Percentiles rank a stretch among this genome's conserved stretches.
Conservation (phyloP, 106 monocot species). For the Dioscorea dumetorum region DNA sequence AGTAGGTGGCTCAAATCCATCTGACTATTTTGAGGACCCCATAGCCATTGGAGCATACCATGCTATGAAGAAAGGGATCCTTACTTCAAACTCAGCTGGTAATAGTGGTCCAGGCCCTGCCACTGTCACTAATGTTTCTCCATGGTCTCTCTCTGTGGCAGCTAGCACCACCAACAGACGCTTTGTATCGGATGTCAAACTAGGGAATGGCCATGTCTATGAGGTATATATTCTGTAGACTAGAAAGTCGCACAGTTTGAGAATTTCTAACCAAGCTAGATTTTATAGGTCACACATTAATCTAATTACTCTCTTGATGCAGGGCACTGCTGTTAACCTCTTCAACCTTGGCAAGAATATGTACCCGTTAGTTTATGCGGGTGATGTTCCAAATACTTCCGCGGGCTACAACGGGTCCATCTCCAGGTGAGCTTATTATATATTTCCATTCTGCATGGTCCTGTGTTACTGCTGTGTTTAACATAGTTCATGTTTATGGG, state of each 20-base stretch:
- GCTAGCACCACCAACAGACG: neutral
- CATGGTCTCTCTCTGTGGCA: conserved; percentile 1
- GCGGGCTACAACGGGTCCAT: neutral
- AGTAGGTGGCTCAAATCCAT: neutral
- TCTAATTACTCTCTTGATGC: neutral
- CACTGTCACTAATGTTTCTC: conserved; percentile 1
- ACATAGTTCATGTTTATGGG: neutral
- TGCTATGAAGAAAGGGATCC: conserved; percentile 5
- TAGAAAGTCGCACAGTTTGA: neutral
- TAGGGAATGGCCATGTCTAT: neutral
- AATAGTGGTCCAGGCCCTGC: neutral
- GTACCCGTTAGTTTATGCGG: neutral
- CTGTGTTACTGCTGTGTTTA: neutral
- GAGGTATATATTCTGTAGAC: no score
- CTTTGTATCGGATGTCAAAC: conserved; percentile 1
- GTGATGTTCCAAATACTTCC: neutral
- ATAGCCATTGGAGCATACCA: neutral
- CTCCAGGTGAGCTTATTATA: neutral
- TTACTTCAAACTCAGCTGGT: conserved; percentile 1
- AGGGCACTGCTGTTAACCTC: neutral
- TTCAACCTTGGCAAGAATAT: neutral
- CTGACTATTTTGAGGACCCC: conserved; percentile 5
- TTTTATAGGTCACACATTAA: neutral
- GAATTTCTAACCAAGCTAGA: neutral
- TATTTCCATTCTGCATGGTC: neutral